Conservation (phyloP, 2,329 filamentous ascomycete species). For the Scleromitrula shiraiana region DNA sequence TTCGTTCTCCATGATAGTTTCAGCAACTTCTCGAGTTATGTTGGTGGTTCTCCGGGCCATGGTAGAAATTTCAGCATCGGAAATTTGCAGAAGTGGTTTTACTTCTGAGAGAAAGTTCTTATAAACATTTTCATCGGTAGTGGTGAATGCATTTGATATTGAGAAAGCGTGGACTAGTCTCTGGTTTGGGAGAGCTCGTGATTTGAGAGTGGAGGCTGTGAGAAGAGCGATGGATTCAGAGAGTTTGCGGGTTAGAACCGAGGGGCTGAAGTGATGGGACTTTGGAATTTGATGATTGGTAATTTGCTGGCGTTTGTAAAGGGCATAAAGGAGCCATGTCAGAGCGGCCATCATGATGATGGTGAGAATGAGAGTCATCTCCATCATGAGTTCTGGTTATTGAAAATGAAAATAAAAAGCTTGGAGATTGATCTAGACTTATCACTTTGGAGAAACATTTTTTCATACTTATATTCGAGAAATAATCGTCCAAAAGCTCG, state of each 20-base stretch:
- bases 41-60: not conserved
- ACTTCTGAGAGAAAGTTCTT: not conserved
- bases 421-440: too few relatives aligned
- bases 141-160: constrained; percentile 5
- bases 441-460: too few relatives aligned
- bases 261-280: too few relatives aligned
- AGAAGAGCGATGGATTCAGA: not conserved
- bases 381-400: too few relatives aligned
- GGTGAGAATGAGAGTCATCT: too few relatives aligned
- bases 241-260: not conserved
- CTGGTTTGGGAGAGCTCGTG: constrained; percentile 1
- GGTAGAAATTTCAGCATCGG: not conserved
- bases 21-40: not conserved
- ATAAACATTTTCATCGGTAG: not conserved
- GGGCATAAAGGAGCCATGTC: too few relatives aligned
- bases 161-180: constrained; percentile 1
- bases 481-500: too few relatives aligned
- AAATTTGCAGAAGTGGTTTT: not conserved
- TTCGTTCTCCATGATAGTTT: not conserved
- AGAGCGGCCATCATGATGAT: too few relatives aligned
- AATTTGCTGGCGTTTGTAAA: too few relatives aligned
- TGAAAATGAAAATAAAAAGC: too few relatives aligned
- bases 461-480: too few relatives aligned
- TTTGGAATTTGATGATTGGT: too few relatives aligned
- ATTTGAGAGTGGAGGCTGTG: not conserved